These are phyloP conservation scores for Tuctoria greenei DNA, from an alignment of 176 grass and related monocot species.

Conservation along the genomic window DNA sequence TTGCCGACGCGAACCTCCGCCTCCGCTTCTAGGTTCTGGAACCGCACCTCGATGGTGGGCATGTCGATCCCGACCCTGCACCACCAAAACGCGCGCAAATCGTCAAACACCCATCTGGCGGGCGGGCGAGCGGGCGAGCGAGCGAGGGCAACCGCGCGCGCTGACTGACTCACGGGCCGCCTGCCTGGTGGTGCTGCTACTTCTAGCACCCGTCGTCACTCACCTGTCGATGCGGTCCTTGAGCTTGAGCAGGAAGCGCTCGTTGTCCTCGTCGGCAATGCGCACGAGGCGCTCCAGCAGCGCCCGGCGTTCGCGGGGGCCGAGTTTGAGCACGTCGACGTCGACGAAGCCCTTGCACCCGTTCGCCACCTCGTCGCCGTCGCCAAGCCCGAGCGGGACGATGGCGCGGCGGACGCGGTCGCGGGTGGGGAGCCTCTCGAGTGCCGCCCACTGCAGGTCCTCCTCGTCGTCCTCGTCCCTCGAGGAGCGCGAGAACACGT, in stretches of 20 bases:
- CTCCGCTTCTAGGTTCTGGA: slow-evolving; percentile 56
- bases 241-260: slow-evolving; percentile 85
- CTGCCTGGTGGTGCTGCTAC: not conserved
- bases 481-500: slow-evolving; percentile 73
- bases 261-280: slow-evolving; percentile 86
- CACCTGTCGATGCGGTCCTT: slow-evolving; percentile 76
- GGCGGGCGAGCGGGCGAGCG: not conserved
- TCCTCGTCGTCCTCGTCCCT: slow-evolving; percentile 87
- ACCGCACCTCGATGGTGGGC: slow-evolving; percentile 88
- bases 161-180: not conserved
- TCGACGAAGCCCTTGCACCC: slow-evolving; percentile 48
- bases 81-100: slow-evolving; percentile 19
- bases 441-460: slow-evolving; percentile 79
- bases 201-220: not conserved
- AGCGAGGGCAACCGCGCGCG: not conserved
- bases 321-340: slow-evolving; percentile 61
- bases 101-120: slow-evolving; percentile 24
- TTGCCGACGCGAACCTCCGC: slow-evolving; percentile 71
- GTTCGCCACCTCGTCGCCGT: not conserved
- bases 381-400: slow-evolving; percentile 20
- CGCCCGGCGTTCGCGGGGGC: slow-evolving; percentile 36
- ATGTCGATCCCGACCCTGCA: slow-evolving; percentile 85
- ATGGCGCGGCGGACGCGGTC: slow-evolving; percentile 76
- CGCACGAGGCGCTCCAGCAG: slow-evolving; percentile 70
- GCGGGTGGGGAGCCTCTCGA: slow-evolving; percentile 84